phyloP scores from a whole-genome alignment of 83 land plant species.

The Picea mariana region DNA sequence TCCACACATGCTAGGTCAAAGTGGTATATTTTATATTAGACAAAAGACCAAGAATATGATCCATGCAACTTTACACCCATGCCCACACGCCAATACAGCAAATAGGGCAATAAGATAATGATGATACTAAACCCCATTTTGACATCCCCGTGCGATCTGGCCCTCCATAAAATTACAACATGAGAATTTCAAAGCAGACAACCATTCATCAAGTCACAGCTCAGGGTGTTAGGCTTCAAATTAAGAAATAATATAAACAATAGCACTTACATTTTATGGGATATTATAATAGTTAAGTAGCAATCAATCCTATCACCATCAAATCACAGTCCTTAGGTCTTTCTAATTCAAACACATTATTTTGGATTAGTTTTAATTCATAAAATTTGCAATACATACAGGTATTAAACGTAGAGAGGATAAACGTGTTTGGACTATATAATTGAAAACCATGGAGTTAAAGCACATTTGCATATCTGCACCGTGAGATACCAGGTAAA shows the following conservation, averaged over 20 bases:
- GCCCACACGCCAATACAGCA: not conserved
- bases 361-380: conserved; percentile 2
- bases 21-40: not conserved
- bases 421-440: not conserved
- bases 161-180: not conserved
- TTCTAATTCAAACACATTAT: not conserved
- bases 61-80: not conserved
- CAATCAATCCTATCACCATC: not conserved
- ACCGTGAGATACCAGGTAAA: not conserved
- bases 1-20: not conserved
- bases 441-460: conserved; percentile 1
- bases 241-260: not conserved
- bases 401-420: not conserved
- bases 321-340: not conserved
- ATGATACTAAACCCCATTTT: not conserved
- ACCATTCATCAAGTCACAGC: not conserved
- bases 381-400: not conserved
- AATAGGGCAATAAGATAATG: not conserved
- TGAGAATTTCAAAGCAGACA: not conserved
- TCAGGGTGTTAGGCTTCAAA: not conserved
- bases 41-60: not conserved
- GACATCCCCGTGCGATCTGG: not conserved
- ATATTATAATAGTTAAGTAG: not conserved
- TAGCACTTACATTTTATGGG: not conserved
- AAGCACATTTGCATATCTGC: not conserved